phyloP scores from a whole-genome alignment of 345 rosid species.

The Rhodamnia argentea region DNA sequence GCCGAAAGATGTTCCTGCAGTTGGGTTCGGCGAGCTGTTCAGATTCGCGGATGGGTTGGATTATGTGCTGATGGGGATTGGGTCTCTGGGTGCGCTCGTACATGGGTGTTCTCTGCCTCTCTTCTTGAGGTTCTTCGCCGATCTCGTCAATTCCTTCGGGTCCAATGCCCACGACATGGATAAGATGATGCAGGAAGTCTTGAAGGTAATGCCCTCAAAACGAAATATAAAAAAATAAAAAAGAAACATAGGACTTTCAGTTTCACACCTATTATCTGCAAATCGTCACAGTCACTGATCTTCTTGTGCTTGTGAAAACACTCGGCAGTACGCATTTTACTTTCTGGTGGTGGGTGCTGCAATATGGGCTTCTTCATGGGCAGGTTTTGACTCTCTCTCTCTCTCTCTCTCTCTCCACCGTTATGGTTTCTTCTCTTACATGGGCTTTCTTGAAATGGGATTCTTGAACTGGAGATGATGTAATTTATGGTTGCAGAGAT shows the following conservation, averaged over 20 bases:
- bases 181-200: slow-evolving; percentile 95
- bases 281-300: background rate
- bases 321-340: slow-evolving; percentile 85
- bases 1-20: slow-evolving; percentile 38
- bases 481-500: slow-evolving; percentile 45
- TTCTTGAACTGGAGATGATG: background rate
- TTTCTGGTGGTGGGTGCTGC: slow-evolving; percentile 98
- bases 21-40: slow-evolving; percentile 74
- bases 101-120: slow-evolving; percentile 94
- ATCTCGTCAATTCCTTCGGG: slow-evolving; percentile 98
- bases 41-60: slow-evolving; percentile 97
- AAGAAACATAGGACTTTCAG: background rate
- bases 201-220: slow-evolving; percentile 40
- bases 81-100: slow-evolving; percentile 86
- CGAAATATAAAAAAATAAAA: background rate
- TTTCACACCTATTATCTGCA: background rate
- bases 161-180: slow-evolving; percentile 83
- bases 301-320: background rate
- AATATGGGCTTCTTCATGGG: slow-evolving; percentile 99
- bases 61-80: slow-evolving; percentile 90
- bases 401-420: background rate
- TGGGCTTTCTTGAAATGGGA: background rate
- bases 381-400: slow-evolving; percentile 31
- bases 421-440: background rate
- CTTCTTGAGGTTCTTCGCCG: slow-evolving; percentile 93